A percentile compares a stretch with the other conserved stretches of the same genome.
phyloP scores from a whole-genome alignment of 306 rosid genomes.

The Psophocarpus tetragonolobus region DNA sequence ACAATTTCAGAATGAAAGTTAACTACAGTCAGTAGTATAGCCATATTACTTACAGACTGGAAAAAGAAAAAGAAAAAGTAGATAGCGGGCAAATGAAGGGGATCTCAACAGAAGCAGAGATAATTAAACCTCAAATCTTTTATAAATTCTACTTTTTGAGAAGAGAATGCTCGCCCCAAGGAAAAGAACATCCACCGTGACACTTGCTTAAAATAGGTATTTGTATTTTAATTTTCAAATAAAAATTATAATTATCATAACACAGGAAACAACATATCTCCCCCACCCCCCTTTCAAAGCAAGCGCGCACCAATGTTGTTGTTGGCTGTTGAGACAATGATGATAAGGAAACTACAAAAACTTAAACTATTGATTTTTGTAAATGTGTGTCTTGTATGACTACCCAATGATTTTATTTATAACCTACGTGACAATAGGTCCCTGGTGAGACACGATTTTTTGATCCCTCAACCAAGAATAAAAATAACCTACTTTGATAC shows the following conservation, averaged over 20 bases:
- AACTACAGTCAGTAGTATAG: neutral
- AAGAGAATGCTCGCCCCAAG: neutral
- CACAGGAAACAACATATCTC: conserved; percentile 9
- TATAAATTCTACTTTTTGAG: neutral
- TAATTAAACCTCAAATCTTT: conserved; percentile 8
- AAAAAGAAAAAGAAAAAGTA: too few species aligned
- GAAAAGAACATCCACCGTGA: neutral
- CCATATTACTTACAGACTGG: neutral
- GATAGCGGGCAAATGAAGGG: neutral
- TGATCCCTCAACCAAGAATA: too few species aligned
- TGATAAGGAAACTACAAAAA: conserved; percentile 16
- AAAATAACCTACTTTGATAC: too few species aligned
- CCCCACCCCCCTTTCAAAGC: conserved; percentile 10
- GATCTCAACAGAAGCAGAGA: neutral
- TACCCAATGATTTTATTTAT: too few species aligned
- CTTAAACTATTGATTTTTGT: neutral
- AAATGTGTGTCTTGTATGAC: too few species aligned
- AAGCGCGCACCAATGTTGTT: neutral
- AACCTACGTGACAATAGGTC: too few species aligned
- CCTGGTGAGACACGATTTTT: too few species aligned
- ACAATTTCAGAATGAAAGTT: conserved; percentile 4
- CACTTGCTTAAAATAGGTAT: conserved; percentile 4
- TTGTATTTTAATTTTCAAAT: conserved; percentile 8
- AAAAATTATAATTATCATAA: neutral
- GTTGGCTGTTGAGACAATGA: conserved; percentile 6